phyloP scores from a whole-genome alignment of 495 filamentous ascomycete genomes.

The Penicillium nucicola region DNA sequence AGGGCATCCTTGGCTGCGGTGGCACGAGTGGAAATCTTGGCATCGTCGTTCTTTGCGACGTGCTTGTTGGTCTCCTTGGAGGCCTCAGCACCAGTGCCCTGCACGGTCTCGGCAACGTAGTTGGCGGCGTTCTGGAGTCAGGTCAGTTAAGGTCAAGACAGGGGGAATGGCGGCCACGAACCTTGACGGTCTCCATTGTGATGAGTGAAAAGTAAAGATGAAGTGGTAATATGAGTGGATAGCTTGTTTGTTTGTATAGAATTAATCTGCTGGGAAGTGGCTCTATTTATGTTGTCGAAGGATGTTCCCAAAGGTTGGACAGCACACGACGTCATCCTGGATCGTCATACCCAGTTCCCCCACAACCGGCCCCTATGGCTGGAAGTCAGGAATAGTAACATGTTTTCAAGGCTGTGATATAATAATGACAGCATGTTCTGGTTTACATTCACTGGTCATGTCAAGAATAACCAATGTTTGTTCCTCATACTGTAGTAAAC shows the following conservation, averaged over 20 bases:
- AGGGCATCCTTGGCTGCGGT: slow-evolving; percentile 17
- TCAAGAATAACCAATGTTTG: too few relatives aligned
- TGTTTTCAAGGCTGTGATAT: too few relatives aligned
- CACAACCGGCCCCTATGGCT: too few relatives aligned
- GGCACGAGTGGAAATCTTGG: slow-evolving; percentile 14
- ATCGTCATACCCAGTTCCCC: too few relatives aligned
- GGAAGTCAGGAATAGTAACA: too few relatives aligned
- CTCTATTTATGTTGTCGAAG: too few relatives aligned
- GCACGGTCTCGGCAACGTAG: slow-evolving; percentile 20
- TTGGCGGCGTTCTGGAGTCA: slow-evolving; percentile 13
- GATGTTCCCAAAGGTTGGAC: not conserved
- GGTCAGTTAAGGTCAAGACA: not conserved
- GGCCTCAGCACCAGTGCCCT: slow-evolving; percentile 15
- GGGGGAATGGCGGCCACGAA: not conserved
- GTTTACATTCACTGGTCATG: too few relatives aligned
- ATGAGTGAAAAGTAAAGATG: not conserved
- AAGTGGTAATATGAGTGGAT: too few relatives aligned
- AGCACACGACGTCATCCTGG: not conserved
- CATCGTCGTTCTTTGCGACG: slow-evolving; percentile 18
- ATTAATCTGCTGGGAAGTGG: not conserved
- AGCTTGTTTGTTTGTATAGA: too few relatives aligned
- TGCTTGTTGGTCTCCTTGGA: slow-evolving; percentile 24
- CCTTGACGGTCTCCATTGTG: slow-evolving; percentile 22
- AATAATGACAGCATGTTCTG: too few relatives aligned
- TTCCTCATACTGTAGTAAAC: too few relatives aligned